A percentile compares a stretch with the other conserved stretches of the same genome.
These are phyloP conservation scores for Neoboletus magnificus DNA, from an alignment of 768 basidiomycete species.

Conservation along the genomic window DNA sequence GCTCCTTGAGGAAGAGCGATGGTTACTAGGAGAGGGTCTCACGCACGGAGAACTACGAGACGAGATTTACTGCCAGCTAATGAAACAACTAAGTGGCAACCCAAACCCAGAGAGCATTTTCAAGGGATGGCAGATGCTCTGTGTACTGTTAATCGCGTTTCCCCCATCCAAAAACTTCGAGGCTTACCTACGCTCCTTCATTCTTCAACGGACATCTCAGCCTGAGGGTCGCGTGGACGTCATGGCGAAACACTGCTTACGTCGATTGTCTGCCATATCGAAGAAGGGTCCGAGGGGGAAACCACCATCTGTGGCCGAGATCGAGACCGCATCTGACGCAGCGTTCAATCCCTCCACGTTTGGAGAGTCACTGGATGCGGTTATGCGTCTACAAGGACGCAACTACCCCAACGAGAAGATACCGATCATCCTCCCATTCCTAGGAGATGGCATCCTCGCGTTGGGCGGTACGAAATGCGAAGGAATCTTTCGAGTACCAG, in stretches of 20 bases:
- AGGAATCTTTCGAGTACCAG: constrained; percentile 92
- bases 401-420: constrained; percentile 83
- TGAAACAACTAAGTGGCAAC: constrained; percentile 88
- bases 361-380: constrained; percentile 83
- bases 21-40: constrained; percentile 79
- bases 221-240: constrained; percentile 78
- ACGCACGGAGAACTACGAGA: constrained; percentile 82
- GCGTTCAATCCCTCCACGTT: constrained; percentile 96
- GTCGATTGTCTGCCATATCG: constrained; percentile 69
- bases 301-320: constrained; percentile 76
- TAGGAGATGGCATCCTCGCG: constrained; percentile 87
- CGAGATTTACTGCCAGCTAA: constrained; percentile 89
- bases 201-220: constrained; percentile 62
- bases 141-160: constrained; percentile 87
- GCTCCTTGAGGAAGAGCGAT: constrained; percentile 80
- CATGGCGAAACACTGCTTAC: constrained; percentile 89
- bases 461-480: constrained; percentile 81
- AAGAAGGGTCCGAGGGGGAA: constrained; percentile 87
- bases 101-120: constrained; percentile 81
- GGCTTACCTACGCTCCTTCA: constrained; percentile 75
- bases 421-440: constrained; percentile 91
- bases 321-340: constrained; percentile 92
- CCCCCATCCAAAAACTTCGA: constrained; percentile 94
- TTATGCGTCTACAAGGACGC: constrained; percentile 79
- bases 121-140: constrained; percentile 91